A percentile compares a stretch with the other conserved stretches of the same genome.
These are phyloP conservation scores for Alternaria dauci DNA, from an alignment of 2,329 filamentous ascomycete genomes.

Conservation along the genomic window DNA sequence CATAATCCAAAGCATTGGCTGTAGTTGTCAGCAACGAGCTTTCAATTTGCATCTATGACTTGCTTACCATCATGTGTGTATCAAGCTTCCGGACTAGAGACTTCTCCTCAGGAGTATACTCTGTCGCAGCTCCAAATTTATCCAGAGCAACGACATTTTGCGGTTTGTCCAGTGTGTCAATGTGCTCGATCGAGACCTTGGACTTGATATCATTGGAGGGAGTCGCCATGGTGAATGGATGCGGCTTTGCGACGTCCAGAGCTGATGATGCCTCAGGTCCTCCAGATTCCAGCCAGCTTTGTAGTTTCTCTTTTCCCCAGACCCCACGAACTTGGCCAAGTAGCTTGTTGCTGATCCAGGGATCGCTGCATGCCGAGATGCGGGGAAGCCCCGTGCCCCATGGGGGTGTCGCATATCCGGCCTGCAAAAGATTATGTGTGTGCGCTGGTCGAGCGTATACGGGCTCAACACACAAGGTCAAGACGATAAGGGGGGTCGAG, in stretches of 20 bases:
- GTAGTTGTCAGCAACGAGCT: not conserved
- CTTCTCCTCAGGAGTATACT: conserved; percentile 33
- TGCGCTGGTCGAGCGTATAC: not conserved
- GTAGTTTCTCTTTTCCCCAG: not conserved
- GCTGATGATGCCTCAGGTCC: not conserved
- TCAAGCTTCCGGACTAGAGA: conserved; percentile 38
- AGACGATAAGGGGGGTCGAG: not conserved
- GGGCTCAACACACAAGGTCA: not conserved
- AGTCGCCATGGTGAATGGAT: not conserved
- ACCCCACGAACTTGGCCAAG: not conserved
- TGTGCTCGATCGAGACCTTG: conserved; percentile 15
- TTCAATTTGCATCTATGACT: not conserved
- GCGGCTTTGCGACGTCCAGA: not conserved
- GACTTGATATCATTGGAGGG: not conserved
- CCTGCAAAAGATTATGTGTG: not conserved
- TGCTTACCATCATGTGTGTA: conserved; percentile 30
- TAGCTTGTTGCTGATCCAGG: not conserved
- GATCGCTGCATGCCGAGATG: not conserved
- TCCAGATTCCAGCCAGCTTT: not conserved
- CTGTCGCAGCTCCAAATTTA: conserved; percentile 33
- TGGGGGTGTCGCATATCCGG: not conserved
- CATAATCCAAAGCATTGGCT: conserved; percentile 28
- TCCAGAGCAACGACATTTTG: conserved; percentile 30
- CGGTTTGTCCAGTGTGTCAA: conserved; percentile 22
- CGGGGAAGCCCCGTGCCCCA: not conserved